Evolutionary conservation across 805 yeast genomes (phyloP).

Genomic region (Schwanniomyces polymorphus): DNA sequence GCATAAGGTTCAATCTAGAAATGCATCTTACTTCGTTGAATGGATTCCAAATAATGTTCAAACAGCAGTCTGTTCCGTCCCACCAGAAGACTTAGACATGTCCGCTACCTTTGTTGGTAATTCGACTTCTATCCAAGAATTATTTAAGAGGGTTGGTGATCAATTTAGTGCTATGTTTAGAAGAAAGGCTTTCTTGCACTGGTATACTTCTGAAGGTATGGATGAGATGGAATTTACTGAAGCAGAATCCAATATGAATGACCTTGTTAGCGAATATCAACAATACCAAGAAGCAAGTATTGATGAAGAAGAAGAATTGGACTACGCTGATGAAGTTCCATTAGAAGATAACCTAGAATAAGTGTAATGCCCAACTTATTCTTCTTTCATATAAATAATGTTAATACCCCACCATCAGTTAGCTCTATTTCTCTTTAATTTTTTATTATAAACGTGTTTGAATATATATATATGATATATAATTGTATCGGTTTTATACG

Average conservation of each 20-base stretch:
- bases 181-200: slow-evolving; percentile 92
- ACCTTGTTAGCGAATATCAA: slow-evolving; percentile 83
- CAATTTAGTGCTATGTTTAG: slow-evolving; percentile 92
- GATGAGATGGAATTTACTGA: slow-evolving; percentile 92
- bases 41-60: slow-evolving; percentile 97
- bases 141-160: slow-evolving; percentile 84
- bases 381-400: slow-evolving; percentile 4
- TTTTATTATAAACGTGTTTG: slow-evolving; percentile 4
- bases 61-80: slow-evolving; percentile 88
- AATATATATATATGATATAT: slow-evolving; percentile 2
- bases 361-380: slow-evolving; percentile 6
- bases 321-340: slow-evolving; percentile 65
- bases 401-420: slow-evolving; percentile 5
- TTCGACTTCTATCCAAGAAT: slow-evolving; percentile 89
- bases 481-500: neutral
- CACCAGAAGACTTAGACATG: slow-evolving; percentile 84
- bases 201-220: slow-evolving; percentile 97
- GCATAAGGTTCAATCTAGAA: slow-evolving; percentile 78
- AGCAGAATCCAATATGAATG: slow-evolving; percentile 90
- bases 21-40: slow-evolving; percentile 83
- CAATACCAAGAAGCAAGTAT: slow-evolving; percentile 85
- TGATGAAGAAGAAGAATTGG: slow-evolving; percentile 76
- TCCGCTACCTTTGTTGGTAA: slow-evolving; percentile 92
- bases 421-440: slow-evolving; percentile 4
- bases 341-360: slow-evolving; percentile 52